A percentile compares a stretch with the other conserved stretches of the same genome.
Evolutionary conservation across 345 rosid genomes (phyloP).

Genomic region (Sonneratia alba): DNA sequence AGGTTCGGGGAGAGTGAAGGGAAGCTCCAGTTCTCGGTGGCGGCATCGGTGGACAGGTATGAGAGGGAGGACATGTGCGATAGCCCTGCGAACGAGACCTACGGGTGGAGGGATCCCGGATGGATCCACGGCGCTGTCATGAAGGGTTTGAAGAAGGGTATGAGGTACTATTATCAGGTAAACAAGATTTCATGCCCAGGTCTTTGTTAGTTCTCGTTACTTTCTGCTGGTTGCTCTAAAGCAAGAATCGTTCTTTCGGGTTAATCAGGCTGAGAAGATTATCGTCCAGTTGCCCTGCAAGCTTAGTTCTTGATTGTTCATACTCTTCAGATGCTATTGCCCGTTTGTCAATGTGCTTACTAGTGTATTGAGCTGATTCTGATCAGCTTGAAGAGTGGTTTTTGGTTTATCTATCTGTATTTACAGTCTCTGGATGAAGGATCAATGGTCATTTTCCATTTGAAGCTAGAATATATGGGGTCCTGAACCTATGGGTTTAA

Average conservation of each 20-base stretch:
- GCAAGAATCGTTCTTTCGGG: neutral
- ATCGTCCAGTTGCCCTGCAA: neutral
- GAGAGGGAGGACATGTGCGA: constrained; percentile 75
- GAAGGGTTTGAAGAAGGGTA: constrained; percentile 45
- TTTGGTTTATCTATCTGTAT: neutral
- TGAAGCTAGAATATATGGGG: neutral
- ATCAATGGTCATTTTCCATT: neutral
- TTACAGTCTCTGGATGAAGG: neutral
- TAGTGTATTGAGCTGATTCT: neutral
- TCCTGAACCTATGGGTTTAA: neutral
- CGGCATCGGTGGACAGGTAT: constrained; percentile 58
- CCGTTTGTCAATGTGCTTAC: neutral
- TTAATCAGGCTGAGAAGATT: neutral
- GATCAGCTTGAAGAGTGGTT: neutral
- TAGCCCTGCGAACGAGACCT: constrained; percentile 61
- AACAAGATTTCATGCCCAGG: neutral
- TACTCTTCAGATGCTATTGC: neutral
- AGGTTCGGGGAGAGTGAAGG: constrained; percentile 56
- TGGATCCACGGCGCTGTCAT: constrained; percentile 71
- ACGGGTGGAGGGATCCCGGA: constrained; percentile 95
- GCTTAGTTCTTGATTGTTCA: neutral
- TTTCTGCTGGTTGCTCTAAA: neutral
- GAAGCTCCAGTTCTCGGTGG: constrained; percentile 17
- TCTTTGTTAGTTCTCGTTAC: neutral
- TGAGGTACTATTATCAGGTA: constrained; percentile 68